Percentiles rank a stretch among this genome's conserved stretches.
These are phyloP conservation scores for Hebeloma cylindrosporum DNA, from an alignment of 768 basidiomycete genomes.

Conservation along the genomic window DNA sequence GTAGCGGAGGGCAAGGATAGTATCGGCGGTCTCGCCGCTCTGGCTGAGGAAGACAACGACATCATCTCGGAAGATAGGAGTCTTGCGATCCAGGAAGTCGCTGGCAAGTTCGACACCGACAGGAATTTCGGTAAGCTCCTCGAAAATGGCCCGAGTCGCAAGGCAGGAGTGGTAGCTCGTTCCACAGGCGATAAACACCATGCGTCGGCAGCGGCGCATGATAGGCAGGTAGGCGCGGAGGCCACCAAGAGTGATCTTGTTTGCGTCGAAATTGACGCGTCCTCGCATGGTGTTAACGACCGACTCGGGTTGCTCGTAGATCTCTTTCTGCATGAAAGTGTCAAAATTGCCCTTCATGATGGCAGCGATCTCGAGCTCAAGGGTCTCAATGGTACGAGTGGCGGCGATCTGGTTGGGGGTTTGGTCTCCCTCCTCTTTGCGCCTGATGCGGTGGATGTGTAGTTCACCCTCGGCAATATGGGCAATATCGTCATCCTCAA, in stretches of 20 bases:
- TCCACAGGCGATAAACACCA: conserved; percentile 98
- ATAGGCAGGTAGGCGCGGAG: conserved; percentile 93
- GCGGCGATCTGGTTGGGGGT: conserved; percentile 61
- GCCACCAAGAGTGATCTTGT: conserved; percentile 91
- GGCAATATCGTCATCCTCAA: conserved; percentile 98
- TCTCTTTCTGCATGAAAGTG: conserved; percentile 99
- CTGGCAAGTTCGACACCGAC: conserved; percentile 96
- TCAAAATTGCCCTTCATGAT: conserved; percentile 99
- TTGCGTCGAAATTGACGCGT: conserved; percentile 95
- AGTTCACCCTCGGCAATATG: conserved; percentile 97
- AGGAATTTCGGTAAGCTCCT: conserved; percentile 98
- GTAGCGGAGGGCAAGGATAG: conserved; percentile 93
- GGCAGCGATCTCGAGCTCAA: conserved; percentile 98
- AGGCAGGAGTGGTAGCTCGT: conserved; percentile 97
- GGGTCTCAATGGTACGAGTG: conserved; percentile 94
- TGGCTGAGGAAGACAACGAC: conserved; percentile 96
- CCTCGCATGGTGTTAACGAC: conserved; percentile 99
- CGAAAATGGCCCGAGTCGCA: conserved; percentile 96
- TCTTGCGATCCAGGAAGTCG: conserved; percentile 98
- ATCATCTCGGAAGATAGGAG: conserved; percentile 99
- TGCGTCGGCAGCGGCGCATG: conserved; percentile 90
- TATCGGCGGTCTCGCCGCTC: conserved; percentile 98
- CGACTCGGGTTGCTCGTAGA: conserved; percentile 98
- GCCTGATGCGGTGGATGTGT: conserved; percentile 96
- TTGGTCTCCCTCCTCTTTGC: conserved; percentile 71